A percentile compares a stretch with the other conserved stretches of the same genome.
Evolutionary conservation across 306 rosid species (phyloP).

Genomic region (Cicer cuneatum): DNA sequence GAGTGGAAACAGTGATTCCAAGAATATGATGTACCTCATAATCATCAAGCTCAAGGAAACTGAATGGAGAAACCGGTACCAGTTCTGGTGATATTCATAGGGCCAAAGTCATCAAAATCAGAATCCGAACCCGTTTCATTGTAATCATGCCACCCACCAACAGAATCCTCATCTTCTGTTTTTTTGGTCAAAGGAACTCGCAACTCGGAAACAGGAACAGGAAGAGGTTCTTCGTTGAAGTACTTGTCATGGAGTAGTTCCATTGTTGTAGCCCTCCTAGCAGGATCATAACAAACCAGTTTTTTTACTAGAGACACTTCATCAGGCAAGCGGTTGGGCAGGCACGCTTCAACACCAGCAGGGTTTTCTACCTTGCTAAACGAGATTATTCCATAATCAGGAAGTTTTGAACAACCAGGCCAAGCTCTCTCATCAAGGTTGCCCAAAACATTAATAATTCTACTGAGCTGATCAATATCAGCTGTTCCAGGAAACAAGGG

Average conservation of each 20-base stretch:
- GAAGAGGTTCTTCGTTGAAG: slow-evolving; percentile 82
- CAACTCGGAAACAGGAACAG: slow-evolving; percentile 70
- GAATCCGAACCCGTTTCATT: slow-evolving; percentile 71
- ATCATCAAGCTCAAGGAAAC: slow-evolving; percentile 60
- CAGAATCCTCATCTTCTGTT: slow-evolving; percentile 58
- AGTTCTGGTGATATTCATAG: slow-evolving; percentile 56
- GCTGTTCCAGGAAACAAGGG: slow-evolving; percentile 90
- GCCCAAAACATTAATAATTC: slow-evolving; percentile 77
- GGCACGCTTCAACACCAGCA: slow-evolving; percentile 65
- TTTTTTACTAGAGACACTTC: slow-evolving; percentile 66
- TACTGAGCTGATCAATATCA: slow-evolving; percentile 91
- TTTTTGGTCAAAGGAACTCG: slow-evolving; percentile 64
- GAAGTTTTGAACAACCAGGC: slow-evolving; percentile 79
- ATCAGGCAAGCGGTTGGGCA: slow-evolving; percentile 61
- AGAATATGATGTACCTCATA: slow-evolving; percentile 45
- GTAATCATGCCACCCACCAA: slow-evolving; percentile 56
- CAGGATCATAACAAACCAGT: slow-evolving; percentile 82
- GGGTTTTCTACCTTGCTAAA: slow-evolving; percentile 81
- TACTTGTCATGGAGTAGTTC: slow-evolving; percentile 77
- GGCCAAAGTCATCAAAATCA: slow-evolving; percentile 74
- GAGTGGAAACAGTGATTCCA: slow-evolving; percentile 23
- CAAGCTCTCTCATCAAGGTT: slow-evolving; percentile 84
- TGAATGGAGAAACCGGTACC: slow-evolving; percentile 70
- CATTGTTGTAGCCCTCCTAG: slow-evolving; percentile 76
- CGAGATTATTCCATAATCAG: slow-evolving; percentile 78